These are phyloP conservation scores for Rutidosis leptorrhynchoides DNA, from an alignment of 129 eudicot genomes.

Conservation along the genomic window DNA sequence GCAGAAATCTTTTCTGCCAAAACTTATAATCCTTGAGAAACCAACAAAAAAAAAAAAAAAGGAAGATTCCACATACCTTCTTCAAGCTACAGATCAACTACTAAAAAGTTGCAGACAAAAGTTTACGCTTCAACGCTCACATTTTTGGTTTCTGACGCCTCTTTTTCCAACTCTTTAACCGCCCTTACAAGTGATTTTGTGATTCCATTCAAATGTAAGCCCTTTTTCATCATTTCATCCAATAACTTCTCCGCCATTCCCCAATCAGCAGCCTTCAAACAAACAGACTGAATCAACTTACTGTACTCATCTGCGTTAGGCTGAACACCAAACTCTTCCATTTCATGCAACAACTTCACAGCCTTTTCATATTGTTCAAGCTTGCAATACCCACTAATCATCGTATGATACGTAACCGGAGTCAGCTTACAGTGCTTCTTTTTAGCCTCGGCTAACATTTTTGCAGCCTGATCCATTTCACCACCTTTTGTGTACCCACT, in stretches of 20 bases:
- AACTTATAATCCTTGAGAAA: constrained; percentile 16
- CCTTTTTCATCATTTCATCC: constrained; percentile 64
- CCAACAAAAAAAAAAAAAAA: constrained; percentile 22
- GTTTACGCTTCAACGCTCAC: constrained; percentile 33
- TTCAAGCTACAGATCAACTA: constrained; percentile 30
- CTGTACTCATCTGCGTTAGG: constrained; percentile 69
- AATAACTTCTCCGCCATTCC: constrained; percentile 59
- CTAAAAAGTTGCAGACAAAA: constrained; percentile 17
- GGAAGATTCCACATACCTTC: constrained; percentile 29
- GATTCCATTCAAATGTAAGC: constrained; percentile 60
- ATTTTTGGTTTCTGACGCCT: constrained; percentile 34
- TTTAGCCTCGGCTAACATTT: constrained; percentile 64
- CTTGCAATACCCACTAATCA: constrained; percentile 87
- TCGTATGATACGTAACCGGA: constrained; percentile 59
- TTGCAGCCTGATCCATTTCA: constrained; percentile 64
- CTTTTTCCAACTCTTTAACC: constrained; percentile 74
- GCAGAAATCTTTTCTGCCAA: constrained; percentile 23
- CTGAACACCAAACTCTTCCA: constrained; percentile 63
- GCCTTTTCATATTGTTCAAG: constrained; percentile 67
- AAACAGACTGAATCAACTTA: constrained; percentile 70
- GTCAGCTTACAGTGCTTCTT: constrained; percentile 57
- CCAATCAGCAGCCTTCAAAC: constrained; percentile 86
- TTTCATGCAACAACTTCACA: constrained; percentile 54
- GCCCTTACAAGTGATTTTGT: constrained; percentile 73
- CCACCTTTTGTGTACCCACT: constrained; percentile 75